Evolutionary conservation across 176 grass and related monocot species (phyloP).

Genomic region (Avena insularis): DNA sequence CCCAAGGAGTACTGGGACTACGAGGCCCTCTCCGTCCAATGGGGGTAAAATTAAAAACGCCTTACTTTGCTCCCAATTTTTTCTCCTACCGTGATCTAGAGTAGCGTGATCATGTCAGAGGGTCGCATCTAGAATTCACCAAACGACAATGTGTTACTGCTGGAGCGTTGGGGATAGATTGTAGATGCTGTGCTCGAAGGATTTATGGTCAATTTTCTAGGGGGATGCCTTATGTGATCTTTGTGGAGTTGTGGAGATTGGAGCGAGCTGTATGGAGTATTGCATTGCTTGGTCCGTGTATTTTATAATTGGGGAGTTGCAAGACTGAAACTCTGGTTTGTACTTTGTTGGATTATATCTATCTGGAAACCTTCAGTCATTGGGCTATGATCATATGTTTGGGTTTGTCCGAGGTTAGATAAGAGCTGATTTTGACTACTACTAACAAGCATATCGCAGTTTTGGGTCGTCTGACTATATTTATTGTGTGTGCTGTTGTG

Average conservation of each 20-base stretch:
- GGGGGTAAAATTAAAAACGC: conserved; percentile 47
- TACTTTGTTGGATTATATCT: neutral
- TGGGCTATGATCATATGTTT: neutral
- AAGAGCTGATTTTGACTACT: conserved; percentile 8
- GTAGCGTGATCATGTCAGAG: conserved; percentile 25
- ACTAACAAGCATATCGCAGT: neutral
- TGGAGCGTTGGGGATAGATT: conserved; percentile 5
- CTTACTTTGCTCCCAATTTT: neutral
- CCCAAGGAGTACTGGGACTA: conserved; percentile 82
- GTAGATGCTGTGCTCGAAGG: neutral
- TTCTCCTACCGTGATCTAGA: neutral
- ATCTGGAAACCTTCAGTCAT: neutral
- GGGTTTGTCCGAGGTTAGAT: neutral
- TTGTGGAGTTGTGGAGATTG: neutral
- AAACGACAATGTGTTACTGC: neutral
- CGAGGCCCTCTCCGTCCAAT: conserved; percentile 68
- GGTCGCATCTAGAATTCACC: conserved; percentile 23
- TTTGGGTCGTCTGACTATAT: neutral
- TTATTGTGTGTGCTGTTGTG: neutral
- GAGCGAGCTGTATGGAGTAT: neutral
- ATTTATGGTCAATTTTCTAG: neutral
- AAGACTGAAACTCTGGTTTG: neutral
- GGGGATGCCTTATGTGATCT: neutral
- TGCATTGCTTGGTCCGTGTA: conserved; percentile 8
- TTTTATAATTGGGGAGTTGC: neutral